Percentiles rank a stretch among this genome's conserved stretches.
phyloP scores from a whole-genome alignment of 2,329 filamentous ascomycete genomes.

The Neonectria ditissima region DNA sequence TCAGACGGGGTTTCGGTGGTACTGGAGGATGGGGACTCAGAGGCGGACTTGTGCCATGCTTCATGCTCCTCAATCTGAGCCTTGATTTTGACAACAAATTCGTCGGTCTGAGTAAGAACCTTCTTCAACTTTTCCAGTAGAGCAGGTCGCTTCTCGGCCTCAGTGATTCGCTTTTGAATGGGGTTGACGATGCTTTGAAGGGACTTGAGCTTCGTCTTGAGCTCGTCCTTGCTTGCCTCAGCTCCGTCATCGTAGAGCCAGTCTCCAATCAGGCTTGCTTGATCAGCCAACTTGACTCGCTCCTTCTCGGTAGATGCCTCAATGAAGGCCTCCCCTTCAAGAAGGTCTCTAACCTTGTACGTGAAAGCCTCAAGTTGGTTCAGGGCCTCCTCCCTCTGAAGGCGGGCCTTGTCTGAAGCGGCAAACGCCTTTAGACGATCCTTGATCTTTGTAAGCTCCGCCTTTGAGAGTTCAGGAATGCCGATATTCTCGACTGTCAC shows the following conservation, averaged over 20 bases:
- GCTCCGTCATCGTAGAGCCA: constrained; percentile 92
- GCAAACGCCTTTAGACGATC: constrained; percentile 87
- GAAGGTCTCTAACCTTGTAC: constrained; percentile 86
- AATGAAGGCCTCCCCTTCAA: constrained; percentile 81
- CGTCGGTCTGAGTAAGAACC: constrained; percentile 76
- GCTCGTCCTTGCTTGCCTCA: constrained; percentile 78
- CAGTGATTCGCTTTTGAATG: constrained; percentile 79
- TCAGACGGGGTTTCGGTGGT: constrained; percentile 59
- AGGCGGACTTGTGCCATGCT: constrained; percentile 65
- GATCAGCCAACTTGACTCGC: constrained; percentile 73
- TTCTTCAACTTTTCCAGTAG: constrained; percentile 75
- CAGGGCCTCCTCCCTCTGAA: constrained; percentile 84
- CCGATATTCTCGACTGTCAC: constrained; percentile 63
- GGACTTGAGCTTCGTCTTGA: constrained; percentile 80
- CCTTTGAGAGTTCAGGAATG: constrained; percentile 60
- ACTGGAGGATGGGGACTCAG: constrained; percentile 58
- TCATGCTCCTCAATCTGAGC: constrained; percentile 78
- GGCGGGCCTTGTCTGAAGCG: constrained; percentile 81
- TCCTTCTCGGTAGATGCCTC: constrained; percentile 76
- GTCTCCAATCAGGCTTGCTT: constrained; percentile 78
- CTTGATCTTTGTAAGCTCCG: constrained; percentile 65
- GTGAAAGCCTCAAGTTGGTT: constrained; percentile 96
- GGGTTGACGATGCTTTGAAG: constrained; percentile 84
- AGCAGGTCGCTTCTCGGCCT: constrained; percentile 77
- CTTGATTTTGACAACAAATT: constrained; percentile 77